Conservation (phyloP, 768 basidiomycete genomes). For the Lentinula lateritia region DNA sequence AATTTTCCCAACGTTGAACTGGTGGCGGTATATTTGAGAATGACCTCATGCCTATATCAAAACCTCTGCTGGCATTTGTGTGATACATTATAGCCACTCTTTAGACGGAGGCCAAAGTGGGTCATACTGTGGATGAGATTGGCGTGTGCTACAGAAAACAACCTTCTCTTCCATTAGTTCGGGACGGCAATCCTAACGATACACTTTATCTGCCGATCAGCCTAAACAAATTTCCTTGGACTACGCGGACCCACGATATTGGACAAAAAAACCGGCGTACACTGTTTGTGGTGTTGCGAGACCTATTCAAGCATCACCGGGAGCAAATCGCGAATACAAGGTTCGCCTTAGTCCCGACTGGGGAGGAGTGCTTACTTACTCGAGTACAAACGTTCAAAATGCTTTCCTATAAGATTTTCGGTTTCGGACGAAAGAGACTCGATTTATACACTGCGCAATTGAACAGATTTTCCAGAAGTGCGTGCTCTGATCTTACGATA, state of each 20-base stretch:
- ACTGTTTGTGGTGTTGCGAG: not conserved
- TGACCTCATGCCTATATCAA: not conserved
- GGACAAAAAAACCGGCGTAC: not conserved
- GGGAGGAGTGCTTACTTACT: not conserved
- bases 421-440: not conserved
- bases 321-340: not conserved
- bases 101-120: not conserved
- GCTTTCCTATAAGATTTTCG: not conserved
- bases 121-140: not conserved
- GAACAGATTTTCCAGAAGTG: not conserved
- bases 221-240: not conserved
- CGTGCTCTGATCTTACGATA: too few relatives aligned
- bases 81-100: not conserved
- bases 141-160: not conserved
- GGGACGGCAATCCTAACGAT: not conserved
- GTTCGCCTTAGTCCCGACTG: not conserved
- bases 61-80: not conserved
- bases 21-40: not conserved
- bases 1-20: not conserved
- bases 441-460: not conserved
- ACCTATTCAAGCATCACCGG: not conserved
- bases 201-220: conserved; percentile 1
- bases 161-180: not conserved
- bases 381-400: not conserved
- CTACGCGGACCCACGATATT: not conserved